These are phyloP conservation scores for Talaromyces sp. DNA, from an alignment of 2,329 filamentous ascomycete genomes.

Conservation along the genomic window DNA sequence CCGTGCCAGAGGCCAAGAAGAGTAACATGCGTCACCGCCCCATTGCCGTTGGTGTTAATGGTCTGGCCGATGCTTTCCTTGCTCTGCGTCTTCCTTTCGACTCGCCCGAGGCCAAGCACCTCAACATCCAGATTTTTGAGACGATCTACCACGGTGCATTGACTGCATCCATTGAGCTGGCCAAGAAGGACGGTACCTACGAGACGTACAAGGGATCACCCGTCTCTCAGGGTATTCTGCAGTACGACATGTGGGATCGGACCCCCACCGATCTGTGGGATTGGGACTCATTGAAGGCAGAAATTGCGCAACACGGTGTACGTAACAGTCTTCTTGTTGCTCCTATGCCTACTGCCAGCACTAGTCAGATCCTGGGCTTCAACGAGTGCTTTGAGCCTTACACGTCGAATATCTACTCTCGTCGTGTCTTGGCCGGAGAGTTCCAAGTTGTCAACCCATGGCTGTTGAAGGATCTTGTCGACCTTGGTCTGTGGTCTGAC, in stretches of 20 bases:
- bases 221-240: conserved; percentile 88
- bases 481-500: conserved; percentile 97
- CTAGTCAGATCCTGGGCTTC: conserved; percentile 95
- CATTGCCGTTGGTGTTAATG: conserved; percentile 93
- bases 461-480: conserved; percentile 95
- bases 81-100: conserved; percentile 95
- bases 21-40: conserved; percentile 97
- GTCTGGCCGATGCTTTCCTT: conserved; percentile 96
- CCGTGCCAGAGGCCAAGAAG: conserved; percentile 85
- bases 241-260: conserved; percentile 98
- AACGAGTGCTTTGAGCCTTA: conserved; percentile 99
- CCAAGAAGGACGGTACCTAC: conserved; percentile 78
- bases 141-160: conserved; percentile 97
- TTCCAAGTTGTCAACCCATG: conserved; percentile 99
- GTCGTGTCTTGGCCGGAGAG: conserved; percentile 93
- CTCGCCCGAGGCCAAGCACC: conserved; percentile 83
- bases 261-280: conserved; percentile 95
- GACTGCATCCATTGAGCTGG: conserved; percentile 80
- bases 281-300: conserved; percentile 80
- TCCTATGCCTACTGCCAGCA: conserved; percentile 96
- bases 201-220: conserved; percentile 88
- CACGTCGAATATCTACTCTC: conserved; percentile 99
- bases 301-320: conserved; percentile 87
- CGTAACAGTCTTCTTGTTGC: conserved; percentile 94
- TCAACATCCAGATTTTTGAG: conserved; percentile 99